These are phyloP conservation scores for Pinus taeda DNA, from an alignment of 75 land plant species.

Conservation along the genomic window DNA sequence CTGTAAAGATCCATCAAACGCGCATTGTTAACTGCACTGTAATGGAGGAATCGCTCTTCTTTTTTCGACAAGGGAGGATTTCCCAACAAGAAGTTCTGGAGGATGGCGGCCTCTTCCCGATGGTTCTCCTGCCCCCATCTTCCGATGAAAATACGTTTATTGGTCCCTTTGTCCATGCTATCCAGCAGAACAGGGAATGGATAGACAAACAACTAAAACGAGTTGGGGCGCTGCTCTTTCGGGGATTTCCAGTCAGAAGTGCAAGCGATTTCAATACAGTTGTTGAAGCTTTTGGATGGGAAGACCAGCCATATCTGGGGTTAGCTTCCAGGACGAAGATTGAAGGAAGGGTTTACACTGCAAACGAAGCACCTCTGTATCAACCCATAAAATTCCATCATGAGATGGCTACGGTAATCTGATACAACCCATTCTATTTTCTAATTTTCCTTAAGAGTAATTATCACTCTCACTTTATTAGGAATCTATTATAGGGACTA, in stretches of 20 bases:
- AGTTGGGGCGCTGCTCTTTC: slow-evolving; percentile 36
- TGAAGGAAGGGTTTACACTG: slow-evolving; percentile 34
- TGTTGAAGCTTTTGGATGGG: slow-evolving; percentile 38
- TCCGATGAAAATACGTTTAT: background rate
- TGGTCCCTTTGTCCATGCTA: slow-evolving; percentile 21
- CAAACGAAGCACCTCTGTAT: slow-evolving; percentile 29
- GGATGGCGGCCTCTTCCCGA: slow-evolving; percentile 26
- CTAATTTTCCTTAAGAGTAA: too few relatives aligned
- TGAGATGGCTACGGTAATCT: slow-evolving; percentile 34
- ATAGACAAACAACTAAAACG: slow-evolving; percentile 20
- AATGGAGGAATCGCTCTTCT: too few relatives aligned
- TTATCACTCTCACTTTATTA: too few relatives aligned
- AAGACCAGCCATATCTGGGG: slow-evolving; percentile 38
- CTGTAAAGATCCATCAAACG: too few relatives aligned
- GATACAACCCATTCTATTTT: too few relatives aligned
- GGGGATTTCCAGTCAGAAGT: slow-evolving; percentile 30
- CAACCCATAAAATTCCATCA: slow-evolving; percentile 41
- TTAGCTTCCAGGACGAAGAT: slow-evolving; percentile 25
- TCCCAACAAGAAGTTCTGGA: background rate
- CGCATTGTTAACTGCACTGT: too few relatives aligned
- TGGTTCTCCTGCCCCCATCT: slow-evolving; percentile 15
- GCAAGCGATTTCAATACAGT: slow-evolving; percentile 32
- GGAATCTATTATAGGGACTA: too few relatives aligned
- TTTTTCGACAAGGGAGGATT: background rate
- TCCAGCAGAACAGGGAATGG: slow-evolving; percentile 25